These are phyloP conservation scores for Blastomyces percursus DNA, from an alignment of 2,329 filamentous ascomycete species.

Conservation along the genomic window DNA sequence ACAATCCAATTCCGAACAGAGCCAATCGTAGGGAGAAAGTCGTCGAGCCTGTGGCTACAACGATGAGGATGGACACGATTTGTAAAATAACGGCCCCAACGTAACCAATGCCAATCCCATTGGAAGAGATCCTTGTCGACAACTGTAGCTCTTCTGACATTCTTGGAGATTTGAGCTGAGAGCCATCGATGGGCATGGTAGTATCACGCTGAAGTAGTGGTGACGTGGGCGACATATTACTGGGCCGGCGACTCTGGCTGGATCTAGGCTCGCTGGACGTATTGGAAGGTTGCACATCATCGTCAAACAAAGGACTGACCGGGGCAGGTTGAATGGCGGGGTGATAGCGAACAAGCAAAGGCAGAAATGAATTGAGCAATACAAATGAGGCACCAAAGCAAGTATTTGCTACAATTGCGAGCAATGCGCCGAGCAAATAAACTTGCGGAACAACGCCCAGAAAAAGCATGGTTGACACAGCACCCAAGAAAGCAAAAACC, in stretches of 20 bases:
- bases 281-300: background rate
- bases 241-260: background rate
- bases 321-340: conserved; percentile 39
- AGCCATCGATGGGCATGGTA: conserved; percentile 16
- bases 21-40: conserved; percentile 80
- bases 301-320: conserved; percentile 6
- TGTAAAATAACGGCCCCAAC: conserved; percentile 76
- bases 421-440: conserved; percentile 69
- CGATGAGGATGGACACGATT: conserved; percentile 64
- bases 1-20: conserved; percentile 72
- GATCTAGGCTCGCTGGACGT: background rate
- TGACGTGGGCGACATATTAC: background rate
- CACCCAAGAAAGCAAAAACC: conserved; percentile 71
- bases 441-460: conserved; percentile 62
- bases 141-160: conserved; percentile 59
- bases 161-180: conserved; percentile 4
- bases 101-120: conserved; percentile 90
- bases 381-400: conserved; percentile 94
- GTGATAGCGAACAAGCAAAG: conserved; percentile 79
- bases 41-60: conserved; percentile 61
- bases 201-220: conserved; percentile 15
- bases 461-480: conserved; percentile 77
- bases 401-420: conserved; percentile 85
- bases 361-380: conserved; percentile 86
- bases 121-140: conserved; percentile 82